phyloP scores from a whole-genome alignment of 768 basidiomycete species.

The Termitomyces eurrhizus region DNA sequence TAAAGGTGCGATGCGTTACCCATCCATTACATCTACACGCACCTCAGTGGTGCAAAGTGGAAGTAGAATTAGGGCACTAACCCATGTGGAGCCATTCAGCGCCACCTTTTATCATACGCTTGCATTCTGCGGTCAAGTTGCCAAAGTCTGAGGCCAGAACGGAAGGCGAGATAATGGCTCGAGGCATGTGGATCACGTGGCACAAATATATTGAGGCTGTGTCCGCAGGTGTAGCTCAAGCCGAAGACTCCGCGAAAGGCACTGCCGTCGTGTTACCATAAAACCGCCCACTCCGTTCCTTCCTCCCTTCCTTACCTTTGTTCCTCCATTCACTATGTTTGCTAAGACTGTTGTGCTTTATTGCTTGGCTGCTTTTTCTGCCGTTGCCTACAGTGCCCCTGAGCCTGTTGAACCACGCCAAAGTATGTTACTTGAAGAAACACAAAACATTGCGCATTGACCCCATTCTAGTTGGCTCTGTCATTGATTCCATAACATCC shows the following conservation, averaged over 20 bases:
- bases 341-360: slow-evolving; percentile 31
- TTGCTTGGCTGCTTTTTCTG: slow-evolving; percentile 31
- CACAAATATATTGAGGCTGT: not conserved
- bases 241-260: not conserved
- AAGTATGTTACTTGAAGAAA: slow-evolving; percentile 26
- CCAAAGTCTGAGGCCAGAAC: slow-evolving; percentile 98
- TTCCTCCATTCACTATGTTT: slow-evolving; percentile 32
- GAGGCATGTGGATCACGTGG: slow-evolving; percentile 46
- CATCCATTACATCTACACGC: slow-evolving; percentile 91
- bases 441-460: not conserved
- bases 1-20: slow-evolving; percentile 43
- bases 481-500: slow-evolving; percentile 36
- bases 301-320: slow-evolving; percentile 9
- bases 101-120: slow-evolving; percentile 91
- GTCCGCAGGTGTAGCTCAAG: not conserved
- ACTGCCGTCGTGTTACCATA: not conserved
- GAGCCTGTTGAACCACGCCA: slow-evolving; percentile 35
- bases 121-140: slow-evolving; percentile 91
- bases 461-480: slow-evolving; percentile 28
- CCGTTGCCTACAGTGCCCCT: slow-evolving; percentile 32
- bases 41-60: slow-evolving; percentile 5
- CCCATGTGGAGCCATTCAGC: slow-evolving; percentile 99
- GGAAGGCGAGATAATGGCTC: slow-evolving; percentile 92
- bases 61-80: slow-evolving; percentile 22
- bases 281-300: slow-evolving; percentile 7